These are phyloP conservation scores for Lasiodiplodia sp. DNA, from an alignment of 2,329 filamentous ascomycete species.

Conservation along the genomic window DNA sequence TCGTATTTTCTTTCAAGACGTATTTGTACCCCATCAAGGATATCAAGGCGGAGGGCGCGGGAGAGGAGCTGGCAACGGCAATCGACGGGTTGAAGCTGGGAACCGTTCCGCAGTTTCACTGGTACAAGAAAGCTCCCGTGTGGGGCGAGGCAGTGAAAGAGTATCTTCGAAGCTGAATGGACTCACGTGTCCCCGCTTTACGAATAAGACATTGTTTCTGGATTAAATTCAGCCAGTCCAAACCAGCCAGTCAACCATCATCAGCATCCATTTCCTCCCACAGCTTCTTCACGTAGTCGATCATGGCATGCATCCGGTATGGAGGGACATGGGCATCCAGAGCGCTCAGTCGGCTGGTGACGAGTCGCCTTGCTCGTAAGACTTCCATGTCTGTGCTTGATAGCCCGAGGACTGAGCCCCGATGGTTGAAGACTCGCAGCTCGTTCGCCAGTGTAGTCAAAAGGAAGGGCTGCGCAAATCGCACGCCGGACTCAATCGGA, in stretches of 20 bases:
- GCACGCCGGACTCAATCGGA: neutral
- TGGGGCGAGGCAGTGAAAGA: slow-evolving; percentile 64
- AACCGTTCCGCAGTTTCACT: slow-evolving; percentile 63
- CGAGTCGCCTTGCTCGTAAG: neutral
- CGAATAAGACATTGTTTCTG: neutral
- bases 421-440: neutral
- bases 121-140: slow-evolving; percentile 64
- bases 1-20: slow-evolving; percentile 66
- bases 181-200: neutral
- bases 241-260: neutral
- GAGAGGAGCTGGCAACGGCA: slow-evolving; percentile 61
- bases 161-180: slow-evolving; percentile 48
- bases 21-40: slow-evolving; percentile 64
- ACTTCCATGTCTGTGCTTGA: neutral
- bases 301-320: neutral
- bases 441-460: neutral
- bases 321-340: neutral
- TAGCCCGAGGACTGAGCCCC: neutral
- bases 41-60: slow-evolving; percentile 64
- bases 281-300: neutral
- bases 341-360: neutral
- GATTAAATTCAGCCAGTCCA: neutral
- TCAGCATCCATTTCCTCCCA: neutral
- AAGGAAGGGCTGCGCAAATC: neutral
- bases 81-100: slow-evolving; percentile 67